A percentile compares a stretch with the other conserved stretches of the same genome.
These are phyloP conservation scores for Boletus semigastroideus DNA, from an alignment of 1,284 basidiomycete species.

Conservation along the genomic window DNA sequence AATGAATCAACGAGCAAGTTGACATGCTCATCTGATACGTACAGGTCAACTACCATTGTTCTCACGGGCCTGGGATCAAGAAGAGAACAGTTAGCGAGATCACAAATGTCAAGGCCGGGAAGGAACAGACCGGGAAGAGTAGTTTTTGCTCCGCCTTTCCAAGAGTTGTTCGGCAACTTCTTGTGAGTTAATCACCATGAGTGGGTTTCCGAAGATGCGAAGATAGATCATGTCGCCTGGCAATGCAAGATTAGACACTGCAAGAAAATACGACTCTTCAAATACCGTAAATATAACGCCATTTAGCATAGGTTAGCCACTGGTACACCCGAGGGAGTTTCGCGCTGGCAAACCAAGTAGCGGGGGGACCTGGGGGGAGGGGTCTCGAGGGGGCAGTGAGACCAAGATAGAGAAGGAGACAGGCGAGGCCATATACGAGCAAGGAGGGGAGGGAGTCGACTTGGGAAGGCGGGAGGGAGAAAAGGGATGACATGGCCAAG, in stretches of 20 bases:
- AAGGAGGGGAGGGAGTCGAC: not conserved
- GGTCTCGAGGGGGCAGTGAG: slow-evolving; percentile 1
- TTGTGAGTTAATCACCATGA: slow-evolving; percentile 48
- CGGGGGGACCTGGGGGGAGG: slow-evolving; percentile 45
- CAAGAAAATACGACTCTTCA: not conserved
- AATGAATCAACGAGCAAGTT: not conserved
- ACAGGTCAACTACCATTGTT: slow-evolving; percentile 50
- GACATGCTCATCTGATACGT: slow-evolving; percentile 7
- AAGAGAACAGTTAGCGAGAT: not conserved
- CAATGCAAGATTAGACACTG: slow-evolving; percentile 2
- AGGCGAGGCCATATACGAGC: slow-evolving; percentile 8
- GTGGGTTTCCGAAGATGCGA: slow-evolving; percentile 44
- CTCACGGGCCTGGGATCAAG: slow-evolving; percentile 27
- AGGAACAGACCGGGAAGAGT: slow-evolving; percentile 41
- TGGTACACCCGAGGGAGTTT: slow-evolving; percentile 41
- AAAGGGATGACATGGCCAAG: not conserved
- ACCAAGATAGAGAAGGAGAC: slow-evolving; percentile 8
- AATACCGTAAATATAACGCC: slow-evolving; percentile 46
- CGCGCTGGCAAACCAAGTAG: slow-evolving; percentile 37
- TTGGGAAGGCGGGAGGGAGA: not conserved
- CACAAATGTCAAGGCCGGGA: not conserved
- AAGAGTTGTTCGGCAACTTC: slow-evolving; percentile 43
- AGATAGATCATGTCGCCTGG: slow-evolving; percentile 50
- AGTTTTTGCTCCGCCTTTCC: slow-evolving; percentile 43
- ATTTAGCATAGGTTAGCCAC: slow-evolving; percentile 49